These are phyloP conservation scores for Cytospora piceae DNA, from an alignment of 2,329 filamentous ascomycete species.

Conservation along the genomic window DNA sequence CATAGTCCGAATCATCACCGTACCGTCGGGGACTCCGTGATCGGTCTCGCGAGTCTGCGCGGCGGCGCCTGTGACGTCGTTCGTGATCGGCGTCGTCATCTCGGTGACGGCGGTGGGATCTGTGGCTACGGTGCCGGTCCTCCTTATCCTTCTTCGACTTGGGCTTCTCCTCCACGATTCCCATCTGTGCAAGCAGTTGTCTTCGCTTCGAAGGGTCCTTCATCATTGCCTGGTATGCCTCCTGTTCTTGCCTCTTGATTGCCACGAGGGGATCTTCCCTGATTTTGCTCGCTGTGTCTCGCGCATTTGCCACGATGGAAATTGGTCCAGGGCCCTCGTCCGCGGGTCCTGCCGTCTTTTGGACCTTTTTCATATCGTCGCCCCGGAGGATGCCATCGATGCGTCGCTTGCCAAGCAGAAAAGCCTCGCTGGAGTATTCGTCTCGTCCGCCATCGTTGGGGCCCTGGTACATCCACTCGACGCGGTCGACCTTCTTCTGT, in stretches of 20 bases:
- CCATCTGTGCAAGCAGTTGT: constrained; percentile 68
- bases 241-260: constrained; percentile 90
- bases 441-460: constrained; percentile 77
- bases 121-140: constrained; percentile 49
- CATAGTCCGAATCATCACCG: constrained; percentile 46
- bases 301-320: constrained; percentile 71
- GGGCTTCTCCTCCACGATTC: constrained; percentile 52
- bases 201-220: constrained; percentile 71
- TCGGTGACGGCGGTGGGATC: constrained; percentile 48
- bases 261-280: constrained; percentile 88
- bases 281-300: constrained; percentile 85
- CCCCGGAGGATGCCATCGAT: constrained; percentile 84
- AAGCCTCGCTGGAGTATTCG: constrained; percentile 89
- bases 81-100: constrained; percentile 47
- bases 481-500: constrained; percentile 75
- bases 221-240: constrained; percentile 79
- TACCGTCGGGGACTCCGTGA: constrained; percentile 46
- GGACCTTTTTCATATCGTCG: constrained; percentile 77
- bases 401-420: constrained; percentile 86
- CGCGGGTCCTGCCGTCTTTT: constrained; percentile 71
- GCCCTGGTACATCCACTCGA: constrained; percentile 98
- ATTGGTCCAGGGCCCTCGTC: constrained; percentile 56
- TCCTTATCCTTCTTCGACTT: constrained; percentile 46
- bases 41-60: constrained; percentile 49
- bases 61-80: constrained; percentile 46